Evolutionary conservation across 2,329 filamentous ascomycete genomes (phyloP).

Genomic region (Phaeosphaeria sp.): DNA sequence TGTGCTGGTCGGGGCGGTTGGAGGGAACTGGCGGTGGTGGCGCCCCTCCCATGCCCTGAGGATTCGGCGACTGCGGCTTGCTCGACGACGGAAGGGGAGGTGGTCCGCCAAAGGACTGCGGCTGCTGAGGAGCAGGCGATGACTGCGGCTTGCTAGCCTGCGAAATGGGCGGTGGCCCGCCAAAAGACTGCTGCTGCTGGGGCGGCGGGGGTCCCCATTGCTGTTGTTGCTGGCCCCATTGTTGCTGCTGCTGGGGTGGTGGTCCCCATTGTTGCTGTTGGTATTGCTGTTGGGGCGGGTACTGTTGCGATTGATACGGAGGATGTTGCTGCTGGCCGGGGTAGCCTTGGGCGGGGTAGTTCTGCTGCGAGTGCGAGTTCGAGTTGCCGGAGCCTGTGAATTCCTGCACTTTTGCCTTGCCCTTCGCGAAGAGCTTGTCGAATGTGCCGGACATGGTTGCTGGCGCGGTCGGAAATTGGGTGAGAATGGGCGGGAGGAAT

Average conservation of each 20-base stretch:
- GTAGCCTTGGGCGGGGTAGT: conserved; percentile 18
- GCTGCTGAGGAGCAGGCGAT: conserved; percentile 27
- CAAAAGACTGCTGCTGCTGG: conserved; percentile 24
- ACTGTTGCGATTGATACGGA: conserved; percentile 23
- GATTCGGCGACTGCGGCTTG: conserved; percentile 37
- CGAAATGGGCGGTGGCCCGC: conserved; percentile 33
- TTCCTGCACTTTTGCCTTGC: conserved; percentile 47
- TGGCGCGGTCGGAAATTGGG: conserved; percentile 6
- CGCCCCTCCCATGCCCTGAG: conserved; percentile 8
- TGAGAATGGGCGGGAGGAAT: conserved; percentile 3
- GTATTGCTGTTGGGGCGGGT: conserved; percentile 17
- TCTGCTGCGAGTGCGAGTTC: conserved; percentile 25
- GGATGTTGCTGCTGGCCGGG: conserved; percentile 15
- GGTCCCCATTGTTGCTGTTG: conserved; percentile 19
- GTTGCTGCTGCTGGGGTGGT: conserved; percentile 16
- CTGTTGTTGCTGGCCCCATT: conserved; percentile 22
- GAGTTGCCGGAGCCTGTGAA: conserved; percentile 30
- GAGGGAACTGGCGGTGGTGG: conserved; percentile 29
- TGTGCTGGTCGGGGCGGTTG: conserved; percentile 38
- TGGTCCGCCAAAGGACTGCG: conserved; percentile 23
- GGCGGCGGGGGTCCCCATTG: conserved; percentile 18
- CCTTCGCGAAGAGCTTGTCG: conserved; percentile 46
- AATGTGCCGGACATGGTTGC: conserved; percentile 35
- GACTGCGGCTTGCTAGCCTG: conserved; percentile 40
- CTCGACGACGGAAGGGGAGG: conserved; percentile 41